Evolutionary conservation across 2,329 filamentous ascomycete species (phyloP).

Genomic region (Sporothrix brunneoviolacea): DNA sequence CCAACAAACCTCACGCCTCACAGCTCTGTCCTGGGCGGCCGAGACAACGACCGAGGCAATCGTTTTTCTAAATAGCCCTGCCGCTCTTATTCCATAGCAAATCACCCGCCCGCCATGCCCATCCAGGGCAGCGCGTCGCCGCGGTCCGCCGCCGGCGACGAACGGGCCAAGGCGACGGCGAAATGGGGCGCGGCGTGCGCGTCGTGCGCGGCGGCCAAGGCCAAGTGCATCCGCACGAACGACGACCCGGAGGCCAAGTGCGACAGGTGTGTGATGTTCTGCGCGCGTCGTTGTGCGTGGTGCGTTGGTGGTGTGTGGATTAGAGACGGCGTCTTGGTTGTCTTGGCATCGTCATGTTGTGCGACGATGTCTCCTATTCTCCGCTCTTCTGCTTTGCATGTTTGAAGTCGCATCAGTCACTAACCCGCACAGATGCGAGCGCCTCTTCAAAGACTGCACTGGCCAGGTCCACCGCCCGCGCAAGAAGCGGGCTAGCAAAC

Average conservation of each 20-base stretch:
- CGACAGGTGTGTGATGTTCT: constrained; percentile 27
- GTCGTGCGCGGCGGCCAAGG: constrained; percentile 42
- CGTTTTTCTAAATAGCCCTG: no score
- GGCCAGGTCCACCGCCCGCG: constrained; percentile 42
- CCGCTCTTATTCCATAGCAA: no score
- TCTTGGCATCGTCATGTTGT: no score
- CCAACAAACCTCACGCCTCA: no score
- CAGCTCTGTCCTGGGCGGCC: no score
- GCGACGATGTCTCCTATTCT: no score
- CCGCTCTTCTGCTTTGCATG: not conserved
- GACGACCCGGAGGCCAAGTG: constrained; percentile 34
- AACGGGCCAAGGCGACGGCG: constrained; percentile 21
- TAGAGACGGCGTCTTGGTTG: no score
- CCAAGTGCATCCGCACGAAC: constrained; percentile 42
- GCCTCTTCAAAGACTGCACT: constrained; percentile 41
- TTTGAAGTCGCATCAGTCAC: not conserved
- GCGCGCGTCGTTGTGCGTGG: not conserved
- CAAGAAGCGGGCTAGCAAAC: constrained; percentile 44
- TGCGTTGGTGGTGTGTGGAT: no score
- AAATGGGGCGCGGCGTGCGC: constrained; percentile 46
- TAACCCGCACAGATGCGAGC: constrained; percentile 34
- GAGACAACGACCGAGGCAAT: no score
- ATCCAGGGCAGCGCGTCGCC: not conserved
- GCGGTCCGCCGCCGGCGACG: constrained; percentile 3
- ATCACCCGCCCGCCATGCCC: not conserved